Conservation (phyloP, 169 alveolate genomes). For the Plasmodium billcollinsi region DNA sequence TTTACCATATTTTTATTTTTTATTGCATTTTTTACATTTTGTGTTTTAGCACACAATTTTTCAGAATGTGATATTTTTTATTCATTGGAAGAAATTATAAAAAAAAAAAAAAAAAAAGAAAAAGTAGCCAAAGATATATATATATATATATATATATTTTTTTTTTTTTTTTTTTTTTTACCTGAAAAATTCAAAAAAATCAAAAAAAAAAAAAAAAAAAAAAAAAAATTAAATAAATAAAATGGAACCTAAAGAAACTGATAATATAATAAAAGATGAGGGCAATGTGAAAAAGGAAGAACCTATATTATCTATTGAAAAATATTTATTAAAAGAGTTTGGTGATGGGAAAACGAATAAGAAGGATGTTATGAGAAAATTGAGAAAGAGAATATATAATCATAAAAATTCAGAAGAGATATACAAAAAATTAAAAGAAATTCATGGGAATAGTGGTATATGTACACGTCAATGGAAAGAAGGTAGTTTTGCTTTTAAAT, state of each 20-base stretch:
- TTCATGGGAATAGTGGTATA: constrained; percentile 74
- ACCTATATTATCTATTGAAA: constrained; percentile 6
- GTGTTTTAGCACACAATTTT: background rate
- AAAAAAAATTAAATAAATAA: background rate
- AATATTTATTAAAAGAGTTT: constrained; percentile 17
- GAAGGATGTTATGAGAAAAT: constrained; percentile 49
- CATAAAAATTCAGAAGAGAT: constrained; percentile 31
- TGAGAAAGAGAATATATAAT: constrained; percentile 45
- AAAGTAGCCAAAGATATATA: background rate
- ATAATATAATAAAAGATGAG: too few relatives aligned
- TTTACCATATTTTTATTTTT: background rate
- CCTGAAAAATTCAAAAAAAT: constrained; percentile 10
- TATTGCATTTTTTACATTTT: background rate
- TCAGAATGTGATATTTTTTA: background rate
- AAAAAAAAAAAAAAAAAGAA: background rate
- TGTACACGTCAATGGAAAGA: constrained; percentile 74
- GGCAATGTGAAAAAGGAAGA: background rate
- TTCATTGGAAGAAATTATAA: background rate
- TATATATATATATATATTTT: background rate
- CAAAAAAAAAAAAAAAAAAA: background rate
- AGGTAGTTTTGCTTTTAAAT: constrained; percentile 73
- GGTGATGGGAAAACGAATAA: constrained; percentile 55
- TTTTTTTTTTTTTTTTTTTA: constrained; percentile 8
- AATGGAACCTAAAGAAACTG: too few relatives aligned
- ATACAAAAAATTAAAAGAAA: constrained; percentile 43